Base-by-base conservation (phyloP, 2,329 filamentous ascomycete genomes). In the Bisporella sp. region DNA sequence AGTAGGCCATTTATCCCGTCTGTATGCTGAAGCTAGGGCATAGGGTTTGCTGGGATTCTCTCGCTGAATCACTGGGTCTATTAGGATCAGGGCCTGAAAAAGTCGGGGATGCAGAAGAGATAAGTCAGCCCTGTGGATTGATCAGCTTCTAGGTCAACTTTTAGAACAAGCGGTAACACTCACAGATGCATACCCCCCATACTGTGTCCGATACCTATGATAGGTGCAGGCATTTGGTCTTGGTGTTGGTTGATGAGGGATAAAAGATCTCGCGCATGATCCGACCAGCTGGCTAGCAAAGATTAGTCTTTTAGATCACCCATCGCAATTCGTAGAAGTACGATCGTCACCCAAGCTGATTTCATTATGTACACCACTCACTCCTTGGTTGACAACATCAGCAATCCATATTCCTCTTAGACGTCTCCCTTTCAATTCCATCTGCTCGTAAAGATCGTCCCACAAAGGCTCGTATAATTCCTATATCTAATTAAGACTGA, bases 381-480 rank as follows among this genome's bases (percentile, higher is more conserved):
- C 73, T 37, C 90, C 90, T 70, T 96, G 87, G 66, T 89, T 84
- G 35, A 87, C 82, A 9, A 85, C 81, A 70, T 96, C 91, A 51
- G 88, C 84, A 60, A 95, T 93, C 86, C 87, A 95, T 58, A 96
- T 90, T 53, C 79, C 75, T 50, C 88, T 79, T 59, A 96, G 87
- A 1, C 76, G 74, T 59, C 92, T 78, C 21, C 81, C 81, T 48
- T 75, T 71, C 12, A 69, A 63, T 56, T 76, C 74, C 6, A 82
- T 70, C 21, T 74, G 70, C 13, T 73, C 68, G 56, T 86, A 73
- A 1, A 96, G 72, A 46, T 95, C 88, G 50, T 91, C 87, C 85
- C 89, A 96, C 0, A 96, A 72, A 0, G 91, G 87, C 62, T 96
- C 90, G 63, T 96, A 96, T 1, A 96, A 70, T 72, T 96, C 91